Percentiles rank a stretch among this genome's conserved stretches.
Conservation (phyloP, 106 monocot genomes). For the Hemerocallis citrina region DNA sequence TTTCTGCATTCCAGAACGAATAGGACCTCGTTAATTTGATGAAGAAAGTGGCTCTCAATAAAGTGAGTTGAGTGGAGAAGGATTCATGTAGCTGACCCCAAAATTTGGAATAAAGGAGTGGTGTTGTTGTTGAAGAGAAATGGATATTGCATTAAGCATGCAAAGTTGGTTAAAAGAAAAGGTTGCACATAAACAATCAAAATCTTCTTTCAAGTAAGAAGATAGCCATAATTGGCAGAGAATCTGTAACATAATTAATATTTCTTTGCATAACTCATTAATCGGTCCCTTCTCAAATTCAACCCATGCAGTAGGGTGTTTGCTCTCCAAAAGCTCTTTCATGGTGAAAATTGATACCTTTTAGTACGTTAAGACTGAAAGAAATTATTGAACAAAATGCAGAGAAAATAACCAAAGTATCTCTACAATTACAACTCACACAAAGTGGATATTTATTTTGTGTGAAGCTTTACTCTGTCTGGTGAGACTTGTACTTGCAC, state of each 20-base stretch:
- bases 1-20: too few relatives aligned
- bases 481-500: too few relatives aligned
- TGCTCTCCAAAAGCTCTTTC: conserved; percentile 73
- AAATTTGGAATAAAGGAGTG: too few relatives aligned
- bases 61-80: too few relatives aligned
- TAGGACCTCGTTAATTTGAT: too few relatives aligned
- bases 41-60: too few relatives aligned
- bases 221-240: not conserved
- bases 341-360: conserved; percentile 37
- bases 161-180: conserved; percentile 1
- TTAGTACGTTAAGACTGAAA: not conserved
- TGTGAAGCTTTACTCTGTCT: too few relatives aligned
- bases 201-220: not conserved
- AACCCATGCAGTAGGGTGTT: conserved; percentile 89
- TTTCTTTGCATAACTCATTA: conserved; percentile 57
- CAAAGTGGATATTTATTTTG: too few relatives aligned
- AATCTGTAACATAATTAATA: not conserved
- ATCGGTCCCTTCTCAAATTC: conserved; percentile 92
- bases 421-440: too few relatives aligned
- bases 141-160: not conserved
- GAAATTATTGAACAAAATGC: not conserved
- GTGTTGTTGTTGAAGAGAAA: too few relatives aligned
- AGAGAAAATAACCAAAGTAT: too few relatives aligned
- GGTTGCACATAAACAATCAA: not conserved
- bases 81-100: too few relatives aligned